phyloP scores from a whole-genome alignment of 2,329 filamentous ascomycete species.

The Piedraia hortae region DNA sequence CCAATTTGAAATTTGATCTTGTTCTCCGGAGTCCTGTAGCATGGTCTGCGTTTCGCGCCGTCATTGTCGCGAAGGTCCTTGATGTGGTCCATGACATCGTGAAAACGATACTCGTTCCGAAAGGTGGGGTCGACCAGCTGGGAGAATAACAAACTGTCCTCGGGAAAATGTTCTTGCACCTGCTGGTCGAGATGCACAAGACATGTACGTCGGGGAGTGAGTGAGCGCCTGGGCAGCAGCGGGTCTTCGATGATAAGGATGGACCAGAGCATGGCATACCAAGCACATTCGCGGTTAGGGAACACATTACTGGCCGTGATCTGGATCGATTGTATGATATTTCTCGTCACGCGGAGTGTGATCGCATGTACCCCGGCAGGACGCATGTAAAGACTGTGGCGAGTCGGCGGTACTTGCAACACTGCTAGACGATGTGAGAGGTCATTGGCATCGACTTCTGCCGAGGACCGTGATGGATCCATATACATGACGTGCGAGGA shows the following conservation, averaged over 20 bases:
- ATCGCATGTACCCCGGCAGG: slow-evolving; percentile 39
- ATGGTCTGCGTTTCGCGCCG: slow-evolving; percentile 15
- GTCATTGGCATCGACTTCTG: slow-evolving; percentile 33
- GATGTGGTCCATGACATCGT: slow-evolving; percentile 26
- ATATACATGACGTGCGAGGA: slow-evolving; percentile 32
- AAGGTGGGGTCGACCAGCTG: slow-evolving; percentile 38
- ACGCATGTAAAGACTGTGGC: slow-evolving; percentile 27
- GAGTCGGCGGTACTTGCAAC: slow-evolving; percentile 16
- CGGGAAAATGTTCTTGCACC: slow-evolving; percentile 36
- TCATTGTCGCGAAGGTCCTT: slow-evolving; percentile 29
- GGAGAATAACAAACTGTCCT: slow-evolving; percentile 45
- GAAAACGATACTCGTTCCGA: slow-evolving; percentile 21
- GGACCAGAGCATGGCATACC: slow-evolving; percentile 52
- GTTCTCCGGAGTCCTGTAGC: slow-evolving; percentile 1
- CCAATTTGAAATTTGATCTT: slow-evolving; percentile 42
- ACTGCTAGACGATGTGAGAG: slow-evolving; percentile 29
- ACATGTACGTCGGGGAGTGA: slow-evolving; percentile 22
- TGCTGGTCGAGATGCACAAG: slow-evolving; percentile 37
- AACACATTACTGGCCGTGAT: slow-evolving; percentile 16
- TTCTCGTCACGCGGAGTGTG: slow-evolving; percentile 48
- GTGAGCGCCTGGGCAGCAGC: slow-evolving; percentile 3
- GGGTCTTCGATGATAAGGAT: slow-evolving; percentile 16
- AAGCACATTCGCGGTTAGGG: slow-evolving; percentile 28
- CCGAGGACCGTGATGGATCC: slow-evolving; percentile 46
- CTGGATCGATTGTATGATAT: slow-evolving; percentile 49